Conservation (phyloP, 345 rosid genomes). For the Salix purpurea region DNA sequence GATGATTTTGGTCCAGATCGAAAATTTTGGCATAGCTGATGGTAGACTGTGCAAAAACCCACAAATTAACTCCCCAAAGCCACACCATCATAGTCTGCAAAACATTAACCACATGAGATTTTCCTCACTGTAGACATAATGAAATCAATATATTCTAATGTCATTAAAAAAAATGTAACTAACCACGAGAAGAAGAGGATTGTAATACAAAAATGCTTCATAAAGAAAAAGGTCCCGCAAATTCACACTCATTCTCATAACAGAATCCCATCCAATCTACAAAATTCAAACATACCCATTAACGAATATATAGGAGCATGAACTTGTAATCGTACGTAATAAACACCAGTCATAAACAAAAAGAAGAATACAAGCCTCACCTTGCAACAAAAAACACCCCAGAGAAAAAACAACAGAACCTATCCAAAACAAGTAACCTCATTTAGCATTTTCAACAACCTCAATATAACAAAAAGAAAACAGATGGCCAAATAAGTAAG, state of each 20-base stretch:
- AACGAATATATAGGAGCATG: neutral
- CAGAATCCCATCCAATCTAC: conserved; percentile 94
- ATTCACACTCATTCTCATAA: conserved; percentile 85
- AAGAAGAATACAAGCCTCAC: conserved; percentile 34
- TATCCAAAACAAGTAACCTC: conserved; percentile 28
- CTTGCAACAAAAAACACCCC: conserved; percentile 90
- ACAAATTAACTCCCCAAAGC: conserved; percentile 94
- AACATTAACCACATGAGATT: conserved; percentile 18
- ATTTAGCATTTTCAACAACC: conserved; percentile 15
- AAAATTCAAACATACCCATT: conserved; percentile 8
- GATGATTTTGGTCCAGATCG: conserved; percentile 81
- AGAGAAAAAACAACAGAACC: conserved; percentile 67
- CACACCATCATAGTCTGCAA: conserved; percentile 89
- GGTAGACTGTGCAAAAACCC: conserved; percentile 79
- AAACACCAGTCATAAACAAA: neutral
- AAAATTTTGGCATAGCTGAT: conserved; percentile 75
- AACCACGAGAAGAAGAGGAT: conserved; percentile 97
- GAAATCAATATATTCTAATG: neutral
- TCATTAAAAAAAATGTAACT: conserved; percentile 20
- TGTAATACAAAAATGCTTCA: conserved; percentile 91
- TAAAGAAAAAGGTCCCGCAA: conserved; percentile 81
- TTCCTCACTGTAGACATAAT: neutral
- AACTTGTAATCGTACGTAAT: neutral
- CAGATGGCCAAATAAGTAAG: neutral
- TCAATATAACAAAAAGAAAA: conserved; percentile 1